Evolutionary conservation across 805 yeast species (phyloP).

Genomic region (Wickerhamiella brachini): DNA sequence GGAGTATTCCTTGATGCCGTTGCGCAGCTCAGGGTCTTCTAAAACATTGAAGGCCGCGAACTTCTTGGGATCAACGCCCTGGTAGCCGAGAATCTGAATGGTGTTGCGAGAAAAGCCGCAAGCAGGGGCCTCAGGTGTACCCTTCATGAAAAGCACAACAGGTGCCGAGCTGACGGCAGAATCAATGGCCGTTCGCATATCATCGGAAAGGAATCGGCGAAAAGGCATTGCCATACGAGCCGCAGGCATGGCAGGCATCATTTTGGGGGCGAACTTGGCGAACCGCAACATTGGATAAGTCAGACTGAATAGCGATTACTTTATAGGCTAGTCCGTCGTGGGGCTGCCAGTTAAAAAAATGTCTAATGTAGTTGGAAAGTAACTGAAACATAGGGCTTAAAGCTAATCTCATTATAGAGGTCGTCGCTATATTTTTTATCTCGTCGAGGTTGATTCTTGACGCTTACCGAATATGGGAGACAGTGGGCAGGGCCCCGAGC

Average conservation of each 20-base stretch:
- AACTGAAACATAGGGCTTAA: no score
- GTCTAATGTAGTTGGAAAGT: no score
- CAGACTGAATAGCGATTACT: neutral
- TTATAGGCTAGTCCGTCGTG: neutral
- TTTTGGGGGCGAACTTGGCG: neutral
- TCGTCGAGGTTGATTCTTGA: neutral
- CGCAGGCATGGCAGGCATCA: neutral
- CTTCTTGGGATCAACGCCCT: slow-evolving; percentile 91
- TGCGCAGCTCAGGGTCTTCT: slow-evolving; percentile 87
- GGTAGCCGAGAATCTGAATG: slow-evolving; percentile 83
- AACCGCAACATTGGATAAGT: neutral
- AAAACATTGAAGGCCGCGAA: slow-evolving; percentile 95
- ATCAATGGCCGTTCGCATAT: slow-evolving; percentile 72
- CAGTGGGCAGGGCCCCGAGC: neutral
- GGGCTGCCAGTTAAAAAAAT: no score
- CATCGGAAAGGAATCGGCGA: slow-evolving; percentile 50
- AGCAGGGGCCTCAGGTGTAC: slow-evolving; percentile 94
- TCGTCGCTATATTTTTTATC: no score
- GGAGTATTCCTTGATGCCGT: slow-evolving; percentile 88
- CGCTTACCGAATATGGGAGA: neutral
- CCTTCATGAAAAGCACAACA: slow-evolving; percentile 95
- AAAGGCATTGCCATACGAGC: neutral
- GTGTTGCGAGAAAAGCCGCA: slow-evolving; percentile 97
- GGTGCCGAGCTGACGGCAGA: slow-evolving; percentile 80
- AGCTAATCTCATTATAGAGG: no score